Percentiles rank a stretch among this genome's conserved stretches.
Conservation (phyloP, 192 early-diverging fungal species). For the Backusella luteola region DNA sequence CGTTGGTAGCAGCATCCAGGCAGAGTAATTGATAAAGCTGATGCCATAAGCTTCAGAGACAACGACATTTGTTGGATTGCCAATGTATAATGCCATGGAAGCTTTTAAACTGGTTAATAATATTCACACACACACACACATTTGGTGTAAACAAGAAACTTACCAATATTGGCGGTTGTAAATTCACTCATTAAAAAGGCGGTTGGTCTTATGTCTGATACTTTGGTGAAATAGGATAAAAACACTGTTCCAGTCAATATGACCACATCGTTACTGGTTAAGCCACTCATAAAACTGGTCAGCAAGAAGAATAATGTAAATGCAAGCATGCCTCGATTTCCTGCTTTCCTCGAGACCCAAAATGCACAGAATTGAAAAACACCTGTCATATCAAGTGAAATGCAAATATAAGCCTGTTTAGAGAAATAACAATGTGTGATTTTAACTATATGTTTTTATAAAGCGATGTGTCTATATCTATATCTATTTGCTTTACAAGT, state of each 20-base stretch:
- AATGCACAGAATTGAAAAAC: conserved; percentile 77
- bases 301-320: conserved; percentile 72
- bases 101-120: conserved; percentile 29
- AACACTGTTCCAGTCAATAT: conserved; percentile 80
- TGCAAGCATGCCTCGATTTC: conserved; percentile 52
- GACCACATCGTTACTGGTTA: conserved; percentile 85
- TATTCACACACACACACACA: not conserved
- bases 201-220: conserved; percentile 57
- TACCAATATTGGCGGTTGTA: conserved; percentile 70
- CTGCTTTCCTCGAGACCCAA: conserved; percentile 65
- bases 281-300: conserved; percentile 65
- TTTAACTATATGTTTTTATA: not conserved
- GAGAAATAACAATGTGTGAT: not conserved
- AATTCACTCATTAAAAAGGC: conserved; percentile 80
- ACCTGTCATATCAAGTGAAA: conserved; percentile 82
- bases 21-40: conserved; percentile 71
- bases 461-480: too few species aligned
- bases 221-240: conserved; percentile 69
- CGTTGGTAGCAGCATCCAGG: conserved; percentile 82
- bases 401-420: conserved; percentile 73
- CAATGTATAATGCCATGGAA: conserved; percentile 83
- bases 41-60: conserved; percentile 77
- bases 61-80: conserved; percentile 88
- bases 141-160: not conserved
- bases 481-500: conserved; percentile 36